Base-by-base conservation (phyloP, 139 green algal species). In the Tetradesmus lagerheimii region DNA sequence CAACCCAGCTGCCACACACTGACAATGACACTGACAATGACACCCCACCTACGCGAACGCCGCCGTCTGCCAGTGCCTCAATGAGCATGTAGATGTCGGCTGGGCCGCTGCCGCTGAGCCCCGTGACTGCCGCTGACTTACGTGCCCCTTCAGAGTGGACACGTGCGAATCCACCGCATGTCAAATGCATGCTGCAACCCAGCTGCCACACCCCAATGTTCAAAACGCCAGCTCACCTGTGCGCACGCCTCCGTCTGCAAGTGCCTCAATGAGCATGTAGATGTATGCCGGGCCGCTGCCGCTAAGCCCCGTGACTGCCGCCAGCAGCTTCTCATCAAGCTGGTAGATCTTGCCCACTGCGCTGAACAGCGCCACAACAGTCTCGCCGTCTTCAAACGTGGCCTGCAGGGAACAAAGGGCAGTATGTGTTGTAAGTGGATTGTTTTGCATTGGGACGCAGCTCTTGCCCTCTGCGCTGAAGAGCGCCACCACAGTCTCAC, bases 231-330 rank as follows among this genome's bases (percentile, higher is more conserved):
- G 25, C 89, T 50, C 53, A 95, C 93, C 93, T 87, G 96, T 94
- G 23, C 90, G 90, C 25, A 99, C 98, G 53, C 97, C 98, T 27
- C 97, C 98, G 90, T 99, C 98, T 0, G 97, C 95, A 81, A 99
- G 92, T 11, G 97, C 98, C 94, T 99, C 98, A n/a, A 99, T 99
- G 74, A 97, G 93, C 6, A 99, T 87, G 93, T 98, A 99, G 16
- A 99, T 87, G 85, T 99, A 99, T 11, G 98, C 98, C 4, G 98
- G 98, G 0, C 98, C 98, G 79, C 93, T 97, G 77, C 98, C 98
- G 87, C 92, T 97, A 6, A 99, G 93, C 18, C 97, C 98, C 5
- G 97, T 99, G 76, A 99, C 98, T 0, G 97, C 98, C 64, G 95
- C 92, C 64, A 99, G 93, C 79, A 99, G 93, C 88, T 96, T 97